These are phyloP conservation scores for Pyricularia sp. DNA, from an alignment of 2,329 filamentous ascomycete species.

Conservation along the genomic window DNA sequence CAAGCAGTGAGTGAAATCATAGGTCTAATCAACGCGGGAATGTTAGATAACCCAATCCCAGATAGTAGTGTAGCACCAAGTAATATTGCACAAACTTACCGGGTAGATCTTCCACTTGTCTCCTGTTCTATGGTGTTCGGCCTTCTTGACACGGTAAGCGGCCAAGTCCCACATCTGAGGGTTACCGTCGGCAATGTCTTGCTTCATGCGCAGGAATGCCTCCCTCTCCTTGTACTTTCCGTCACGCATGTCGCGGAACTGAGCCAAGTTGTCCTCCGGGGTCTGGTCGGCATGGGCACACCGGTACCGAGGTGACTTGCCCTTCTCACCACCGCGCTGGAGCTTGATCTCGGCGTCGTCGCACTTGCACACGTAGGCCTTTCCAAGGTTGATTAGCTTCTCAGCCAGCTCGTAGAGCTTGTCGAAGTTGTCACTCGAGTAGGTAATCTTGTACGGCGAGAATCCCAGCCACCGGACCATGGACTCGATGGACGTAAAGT, in stretches of 20 bases:
- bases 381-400: slow-evolving; percentile 63
- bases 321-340: slow-evolving; percentile 71
- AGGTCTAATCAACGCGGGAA: slow-evolving; percentile 39
- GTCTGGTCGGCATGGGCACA: slow-evolving; percentile 72
- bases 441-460: slow-evolving; percentile 67
- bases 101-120: slow-evolving; percentile 88
- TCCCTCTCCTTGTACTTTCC: slow-evolving; percentile 81
- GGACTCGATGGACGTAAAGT: slow-evolving; percentile 82
- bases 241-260: slow-evolving; percentile 86
- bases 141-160: slow-evolving; percentile 76
- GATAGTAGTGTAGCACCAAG: background rate
- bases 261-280: slow-evolving; percentile 61
- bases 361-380: slow-evolving; percentile 83
- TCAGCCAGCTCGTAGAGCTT: slow-evolving; percentile 82
- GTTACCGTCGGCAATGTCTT: slow-evolving; percentile 73
- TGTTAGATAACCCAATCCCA: background rate
- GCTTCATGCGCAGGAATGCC: slow-evolving; percentile 88
- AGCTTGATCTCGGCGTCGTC: slow-evolving; percentile 73
- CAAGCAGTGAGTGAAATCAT: slow-evolving; percentile 85
- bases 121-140: slow-evolving; percentile 65
- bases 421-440: slow-evolving; percentile 87
- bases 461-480: slow-evolving; percentile 80
- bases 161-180: slow-evolving; percentile 96
- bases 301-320: slow-evolving; percentile 61
- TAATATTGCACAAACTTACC: background rate